A percentile compares a stretch with the other conserved stretches of the same genome.
phyloP scores from a whole-genome alignment of 352 stramenopile genomes.

The Pythium aristosporum region DNA sequence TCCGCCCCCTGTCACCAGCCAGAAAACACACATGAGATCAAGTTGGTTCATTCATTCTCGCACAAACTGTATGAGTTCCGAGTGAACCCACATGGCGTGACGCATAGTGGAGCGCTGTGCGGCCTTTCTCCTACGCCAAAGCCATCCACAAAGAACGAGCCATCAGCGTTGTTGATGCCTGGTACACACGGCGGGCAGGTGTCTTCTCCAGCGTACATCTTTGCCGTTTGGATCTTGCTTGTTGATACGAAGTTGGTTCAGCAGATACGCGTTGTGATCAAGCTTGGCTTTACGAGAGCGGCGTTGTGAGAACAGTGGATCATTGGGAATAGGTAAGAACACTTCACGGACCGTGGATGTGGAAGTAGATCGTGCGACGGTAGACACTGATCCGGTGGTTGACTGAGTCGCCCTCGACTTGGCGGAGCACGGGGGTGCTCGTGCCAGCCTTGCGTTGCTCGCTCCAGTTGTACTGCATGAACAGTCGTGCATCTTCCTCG shows the following conservation, averaged over 20 bases:
- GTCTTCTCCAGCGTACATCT: constrained; percentile 36
- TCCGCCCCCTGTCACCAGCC: constrained; percentile 42
- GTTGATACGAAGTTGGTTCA: constrained; percentile 57
- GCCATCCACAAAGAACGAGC: background rate
- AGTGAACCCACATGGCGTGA: constrained; percentile 52
- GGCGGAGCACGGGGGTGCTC: constrained; percentile 60
- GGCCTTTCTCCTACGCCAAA: constrained; percentile 61
- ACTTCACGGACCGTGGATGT: constrained; percentile 56
- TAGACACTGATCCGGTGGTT: constrained; percentile 66
- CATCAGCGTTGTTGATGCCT: too few relatives aligned
- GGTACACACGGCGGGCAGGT: too few relatives aligned
- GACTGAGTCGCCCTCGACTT: constrained; percentile 72
- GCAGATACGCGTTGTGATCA: constrained; percentile 64
- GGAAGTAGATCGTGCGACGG: constrained; percentile 72
- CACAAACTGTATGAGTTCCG: background rate
- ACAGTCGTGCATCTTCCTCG: constrained; percentile 52
- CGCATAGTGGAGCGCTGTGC: constrained; percentile 72
- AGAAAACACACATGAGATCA: background rate
- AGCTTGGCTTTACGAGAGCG: constrained; percentile 44
- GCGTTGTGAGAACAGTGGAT: background rate
- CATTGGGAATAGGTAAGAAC: background rate
- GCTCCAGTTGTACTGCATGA: constrained; percentile 69
- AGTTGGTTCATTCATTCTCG: background rate
- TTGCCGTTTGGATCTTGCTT: constrained; percentile 75
- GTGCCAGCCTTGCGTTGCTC: constrained; percentile 61